These are phyloP conservation scores for Blumeria hordei DNA, from an alignment of 2,329 filamentous ascomycete genomes.

Conservation along the genomic window DNA sequence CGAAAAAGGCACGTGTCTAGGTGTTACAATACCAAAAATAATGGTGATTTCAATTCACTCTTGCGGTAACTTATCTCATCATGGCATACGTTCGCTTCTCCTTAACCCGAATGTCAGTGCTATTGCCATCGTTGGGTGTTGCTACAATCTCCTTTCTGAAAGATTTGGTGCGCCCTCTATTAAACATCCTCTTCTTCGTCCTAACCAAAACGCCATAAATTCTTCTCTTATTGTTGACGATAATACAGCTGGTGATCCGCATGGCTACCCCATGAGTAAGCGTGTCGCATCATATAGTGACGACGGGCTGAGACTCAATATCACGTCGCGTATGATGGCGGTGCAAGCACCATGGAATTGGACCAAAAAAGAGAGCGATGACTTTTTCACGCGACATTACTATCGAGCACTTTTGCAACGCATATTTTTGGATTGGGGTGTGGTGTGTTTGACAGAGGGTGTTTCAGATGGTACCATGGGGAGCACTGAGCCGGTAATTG, in stretches of 20 bases:
- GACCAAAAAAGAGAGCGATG: conserved; percentile 55
- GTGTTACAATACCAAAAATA: conserved; percentile 24
- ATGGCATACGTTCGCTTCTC: conserved; percentile 65
- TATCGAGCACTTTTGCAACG: conserved; percentile 77
- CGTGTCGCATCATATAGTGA: conserved; percentile 33
- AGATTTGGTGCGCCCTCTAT: conserved; percentile 66
- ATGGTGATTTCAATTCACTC: conserved; percentile 94
- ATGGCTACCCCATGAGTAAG: conserved; percentile 83
- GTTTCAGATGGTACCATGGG: conserved; percentile 9
- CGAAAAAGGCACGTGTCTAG: not conserved
- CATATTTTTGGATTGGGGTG: conserved; percentile 67
- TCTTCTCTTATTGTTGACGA: conserved; percentile 31
- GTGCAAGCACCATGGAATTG: conserved; percentile 90
- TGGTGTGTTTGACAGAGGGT: conserved; percentile 33
- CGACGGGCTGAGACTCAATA: conserved; percentile 60
- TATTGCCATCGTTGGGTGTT: conserved; percentile 93
- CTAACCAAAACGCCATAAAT: conserved; percentile 38
- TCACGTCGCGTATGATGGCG: conserved; percentile 94
- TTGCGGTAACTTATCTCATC: conserved; percentile 91
- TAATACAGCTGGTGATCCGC: conserved; percentile 41
- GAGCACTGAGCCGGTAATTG: conserved; percentile 58
- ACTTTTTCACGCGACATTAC: conserved; percentile 82
- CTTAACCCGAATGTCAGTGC: conserved; percentile 66
- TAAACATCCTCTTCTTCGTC: conserved; percentile 57
- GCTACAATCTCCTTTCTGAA: conserved; percentile 91